Evolutionary conservation across 352 stramenopile species (phyloP).

Genomic region (Aphanomyces stellatus): DNA sequence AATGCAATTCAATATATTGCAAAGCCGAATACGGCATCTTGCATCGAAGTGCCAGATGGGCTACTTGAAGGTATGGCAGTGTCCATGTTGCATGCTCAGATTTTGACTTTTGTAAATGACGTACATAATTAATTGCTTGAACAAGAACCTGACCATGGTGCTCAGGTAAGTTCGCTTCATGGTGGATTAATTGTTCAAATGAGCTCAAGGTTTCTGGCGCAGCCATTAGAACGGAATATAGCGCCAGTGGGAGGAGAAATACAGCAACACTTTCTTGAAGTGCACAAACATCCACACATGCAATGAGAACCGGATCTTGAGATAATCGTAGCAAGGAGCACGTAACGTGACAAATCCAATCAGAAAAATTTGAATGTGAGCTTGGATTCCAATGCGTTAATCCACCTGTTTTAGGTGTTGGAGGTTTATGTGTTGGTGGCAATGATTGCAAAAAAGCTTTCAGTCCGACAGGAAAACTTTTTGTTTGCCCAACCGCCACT

Average conservation of each 20-base stretch:
- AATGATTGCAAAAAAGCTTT: constrained; percentile 10
- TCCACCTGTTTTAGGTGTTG: neutral
- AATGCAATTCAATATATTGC: constrained; percentile 85
- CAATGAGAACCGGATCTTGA: constrained; percentile 39
- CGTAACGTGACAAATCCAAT: constrained; percentile 51
- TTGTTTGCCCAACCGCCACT: constrained; percentile 34
- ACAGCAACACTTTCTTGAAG: constrained; percentile 50
- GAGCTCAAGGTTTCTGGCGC: neutral
- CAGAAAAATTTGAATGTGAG: constrained; percentile 28
- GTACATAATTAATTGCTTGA: constrained; percentile 71
- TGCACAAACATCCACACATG: constrained; percentile 33
- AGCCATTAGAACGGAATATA: constrained; percentile 30
- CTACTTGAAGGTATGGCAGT: constrained; percentile 34
- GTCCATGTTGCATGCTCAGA: neutral
- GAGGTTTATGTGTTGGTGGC: neutral
- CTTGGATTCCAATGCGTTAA: neutral
- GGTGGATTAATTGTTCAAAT: constrained; percentile 1
- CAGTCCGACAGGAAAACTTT: constrained; percentile 29
- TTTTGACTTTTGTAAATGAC: constrained; percentile 49
- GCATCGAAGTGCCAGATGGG: constrained; percentile 45
- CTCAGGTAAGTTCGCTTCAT: constrained; percentile 22
- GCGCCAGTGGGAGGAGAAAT: constrained; percentile 65
- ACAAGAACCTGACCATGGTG: constrained; percentile 59
- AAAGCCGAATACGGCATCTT: constrained; percentile 86
- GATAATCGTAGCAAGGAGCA: constrained; percentile 32